Evolutionary conservation across 176 grass and related monocot genomes (phyloP).

Genomic region (Phragmites australis): DNA sequence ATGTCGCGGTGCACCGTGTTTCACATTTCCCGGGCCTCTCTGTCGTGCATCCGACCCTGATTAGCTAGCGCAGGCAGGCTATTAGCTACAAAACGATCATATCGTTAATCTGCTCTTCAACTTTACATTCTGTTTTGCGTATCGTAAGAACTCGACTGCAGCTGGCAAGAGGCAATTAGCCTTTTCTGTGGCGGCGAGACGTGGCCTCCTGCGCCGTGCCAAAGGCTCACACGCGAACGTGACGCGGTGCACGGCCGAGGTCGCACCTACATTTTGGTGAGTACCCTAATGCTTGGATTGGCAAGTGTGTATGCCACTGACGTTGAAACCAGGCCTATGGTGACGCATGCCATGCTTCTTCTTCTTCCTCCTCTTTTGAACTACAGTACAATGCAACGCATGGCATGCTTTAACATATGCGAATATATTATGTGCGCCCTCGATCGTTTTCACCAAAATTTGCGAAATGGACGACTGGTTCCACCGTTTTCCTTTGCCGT

Average conservation of each 20-base stretch:
- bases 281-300: no score
- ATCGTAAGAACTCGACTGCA: no score
- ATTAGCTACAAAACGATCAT: no score
- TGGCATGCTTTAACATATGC: neutral
- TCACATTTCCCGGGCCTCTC: no score
- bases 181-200: neutral
- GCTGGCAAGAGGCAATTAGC: neutral
- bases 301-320: neutral
- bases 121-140: no score
- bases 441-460: neutral
- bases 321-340: neutral
- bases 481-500: neutral
- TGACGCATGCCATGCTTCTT: neutral
- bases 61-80: no score
- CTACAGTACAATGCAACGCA: no score
- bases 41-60: no score
- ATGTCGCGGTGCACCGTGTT: no score
- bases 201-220: neutral
- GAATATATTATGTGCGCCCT: neutral
- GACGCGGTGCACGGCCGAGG: slow-evolving; percentile 26
- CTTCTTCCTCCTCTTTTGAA: no score
- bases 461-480: slow-evolving; percentile 2
- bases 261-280: no score
- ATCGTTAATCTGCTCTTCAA: no score
- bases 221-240: neutral